A percentile compares a stretch with the other conserved stretches of the same genome.
These are phyloP conservation scores for Phytophthora citricola DNA, from an alignment of 352 stramenopile genomes.

Conservation along the genomic window DNA sequence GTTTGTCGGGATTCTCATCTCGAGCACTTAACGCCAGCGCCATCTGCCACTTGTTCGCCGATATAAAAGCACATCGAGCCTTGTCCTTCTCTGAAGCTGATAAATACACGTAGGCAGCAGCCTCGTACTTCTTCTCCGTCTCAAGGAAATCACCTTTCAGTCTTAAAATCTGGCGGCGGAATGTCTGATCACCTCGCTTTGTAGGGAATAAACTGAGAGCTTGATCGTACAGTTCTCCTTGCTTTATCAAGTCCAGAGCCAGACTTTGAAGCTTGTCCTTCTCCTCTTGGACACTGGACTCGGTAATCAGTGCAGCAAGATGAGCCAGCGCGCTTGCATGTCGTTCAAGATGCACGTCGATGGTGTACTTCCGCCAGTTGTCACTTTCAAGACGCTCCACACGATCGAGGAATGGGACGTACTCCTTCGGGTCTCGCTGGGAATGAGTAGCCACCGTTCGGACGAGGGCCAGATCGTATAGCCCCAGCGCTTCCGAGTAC, in stretches of 20 bases:
- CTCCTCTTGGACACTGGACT: conserved; percentile 32
- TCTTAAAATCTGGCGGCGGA: conserved; percentile 49
- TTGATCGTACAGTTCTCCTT: conserved; percentile 57
- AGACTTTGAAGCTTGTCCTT: conserved; percentile 22
- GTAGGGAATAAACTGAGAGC: conserved; percentile 50
- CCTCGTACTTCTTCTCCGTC: conserved; percentile 46
- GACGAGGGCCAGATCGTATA: conserved; percentile 76
- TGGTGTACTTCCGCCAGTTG: conserved; percentile 60
- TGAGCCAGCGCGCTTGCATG: conserved; percentile 57
- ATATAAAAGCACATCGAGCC: conserved; percentile 63
- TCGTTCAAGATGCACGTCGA: conserved; percentile 61
- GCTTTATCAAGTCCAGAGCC: conserved; percentile 51
- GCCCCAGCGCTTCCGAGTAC: conserved; percentile 66
- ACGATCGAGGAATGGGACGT: conserved; percentile 67
- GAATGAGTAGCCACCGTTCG: conserved; percentile 68
- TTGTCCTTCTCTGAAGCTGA: conserved; percentile 45
- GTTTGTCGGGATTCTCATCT: conserved; percentile 31
- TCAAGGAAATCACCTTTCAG: conserved; percentile 61
- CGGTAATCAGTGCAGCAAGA: conserved; percentile 38
- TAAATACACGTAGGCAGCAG: conserved; percentile 72
- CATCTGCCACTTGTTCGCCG: conserved; percentile 67
- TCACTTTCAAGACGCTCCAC: conserved; percentile 44
- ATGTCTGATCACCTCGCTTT: conserved; percentile 25
- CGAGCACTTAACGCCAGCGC: conserved; percentile 52
- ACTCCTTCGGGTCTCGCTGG: conserved; percentile 76